Base-by-base conservation (phyloP, 306 rosid species). In the Herpetospermum pedunculosum region DNA sequence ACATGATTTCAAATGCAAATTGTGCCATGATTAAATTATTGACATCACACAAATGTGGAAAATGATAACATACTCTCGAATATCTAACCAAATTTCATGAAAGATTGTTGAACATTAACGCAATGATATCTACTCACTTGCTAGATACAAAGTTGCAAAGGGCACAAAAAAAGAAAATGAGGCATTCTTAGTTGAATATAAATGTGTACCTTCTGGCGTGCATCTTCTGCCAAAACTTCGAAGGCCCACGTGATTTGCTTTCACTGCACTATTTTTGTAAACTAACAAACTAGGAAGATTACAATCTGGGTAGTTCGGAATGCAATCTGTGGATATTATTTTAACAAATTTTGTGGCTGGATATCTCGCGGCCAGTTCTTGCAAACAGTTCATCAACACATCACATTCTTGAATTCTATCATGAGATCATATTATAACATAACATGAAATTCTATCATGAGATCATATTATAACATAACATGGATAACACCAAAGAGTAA, bases 301-400 rank as follows among this genome's bases (percentile, higher is more conserved):
- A 23, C 81, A 73, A 81, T 93, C 97, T 0, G 96, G 97, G 73
- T 93, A 93, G 78, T 93, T 93, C 0, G 97, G 98, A 76, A 93
- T 93, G 83, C 98, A 93, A 25, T 93, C 98, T 3, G 98, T 93
- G 2, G 98, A 90, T 83, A 93, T 87, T 73, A 90, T 93, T 82
- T 90, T 90, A 9, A 92, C 96, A 84, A 93, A 90, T 77, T 93
- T 93, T 18, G 97, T 93, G 34, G 87, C 88, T 16, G 96, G 90
- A 67, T 93, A 93, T 81, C 80, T 88, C 1, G 78, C 54, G 0
- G 98, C 94, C 83, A 93, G 55, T 76, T 93, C 97, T 75, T 90
- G 95, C 83, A 90, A 80, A 80, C 96, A 83, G 67, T 85, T 91
- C 98, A 93, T 86, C 84, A 93, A 80, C 78, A 93, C 64, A 28